Evolutionary conservation across 1,139 yeast genomes (phyloP).

Genomic region (Hemisphaericaspora lyxosophila): DNA sequence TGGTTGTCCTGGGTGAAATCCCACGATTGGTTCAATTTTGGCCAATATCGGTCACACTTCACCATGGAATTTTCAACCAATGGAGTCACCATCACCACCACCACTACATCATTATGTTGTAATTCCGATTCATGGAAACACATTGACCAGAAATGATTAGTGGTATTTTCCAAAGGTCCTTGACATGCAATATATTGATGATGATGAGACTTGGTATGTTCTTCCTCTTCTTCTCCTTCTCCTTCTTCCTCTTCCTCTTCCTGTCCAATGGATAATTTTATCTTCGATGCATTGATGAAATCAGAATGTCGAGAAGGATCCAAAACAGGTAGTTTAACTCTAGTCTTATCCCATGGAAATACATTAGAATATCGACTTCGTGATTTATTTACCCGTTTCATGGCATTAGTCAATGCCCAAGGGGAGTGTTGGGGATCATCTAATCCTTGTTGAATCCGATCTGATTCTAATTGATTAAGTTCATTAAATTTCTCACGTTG

Average conservation of each 20-base stretch:
- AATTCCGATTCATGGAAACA: constrained; percentile 48
- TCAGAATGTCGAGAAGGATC: constrained; percentile 18
- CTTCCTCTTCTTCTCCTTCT: neutral
- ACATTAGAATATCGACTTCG: constrained; percentile 45
- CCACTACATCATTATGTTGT: constrained; percentile 41
- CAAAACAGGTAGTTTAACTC: constrained; percentile 32
- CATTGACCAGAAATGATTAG: constrained; percentile 86
- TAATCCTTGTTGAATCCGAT: constrained; percentile 19
- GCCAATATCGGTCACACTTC: constrained; percentile 84
- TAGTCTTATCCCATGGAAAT: constrained; percentile 40
- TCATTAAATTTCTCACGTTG: constrained; percentile 17
- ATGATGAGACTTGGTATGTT: neutral
- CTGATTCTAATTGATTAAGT: constrained; percentile 18
- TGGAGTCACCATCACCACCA: constrained; percentile 87
- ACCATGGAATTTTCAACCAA: constrained; percentile 55
- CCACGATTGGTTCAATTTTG: constrained; percentile 23
- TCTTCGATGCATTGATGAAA: constrained; percentile 46
- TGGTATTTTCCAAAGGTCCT: constrained; percentile 66
- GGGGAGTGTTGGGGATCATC: constrained; percentile 16
- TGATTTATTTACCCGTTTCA: constrained; percentile 16
- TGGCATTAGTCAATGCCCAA: constrained; percentile 27
- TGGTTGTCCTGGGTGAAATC: constrained; percentile 20
- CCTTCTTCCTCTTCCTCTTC: neutral
- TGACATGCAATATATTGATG: constrained; percentile 41
- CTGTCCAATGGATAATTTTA: constrained; percentile 17